Conservation (phyloP, 495 filamentous ascomycete species). For the Neurospora discreta region DNA sequence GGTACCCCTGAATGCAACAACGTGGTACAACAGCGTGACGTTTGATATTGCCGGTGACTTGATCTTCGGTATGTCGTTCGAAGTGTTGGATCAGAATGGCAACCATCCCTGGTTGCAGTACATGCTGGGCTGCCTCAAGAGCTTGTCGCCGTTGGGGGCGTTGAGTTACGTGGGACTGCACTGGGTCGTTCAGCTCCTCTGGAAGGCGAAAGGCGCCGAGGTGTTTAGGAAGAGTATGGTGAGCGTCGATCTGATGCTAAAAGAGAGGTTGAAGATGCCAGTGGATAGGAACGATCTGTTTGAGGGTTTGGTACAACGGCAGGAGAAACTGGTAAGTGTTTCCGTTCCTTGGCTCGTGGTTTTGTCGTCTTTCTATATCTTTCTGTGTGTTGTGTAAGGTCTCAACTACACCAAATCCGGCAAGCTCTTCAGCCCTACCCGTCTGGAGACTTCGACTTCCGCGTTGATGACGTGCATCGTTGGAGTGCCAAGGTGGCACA, state of each 20-base stretch:
- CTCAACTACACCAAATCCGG: not conserved
- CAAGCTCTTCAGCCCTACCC: not conserved
- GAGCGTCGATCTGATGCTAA: constrained; percentile 15
- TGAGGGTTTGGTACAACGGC: constrained; percentile 26
- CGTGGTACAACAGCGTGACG: constrained; percentile 44
- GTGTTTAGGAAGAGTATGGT: constrained; percentile 3
- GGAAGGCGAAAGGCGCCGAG: not conserved
- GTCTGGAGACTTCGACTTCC: not conserved
- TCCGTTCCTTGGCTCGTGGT: no score
- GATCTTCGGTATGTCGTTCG: constrained; percentile 43
- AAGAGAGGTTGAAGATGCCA: constrained; percentile 15
- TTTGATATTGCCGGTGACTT: constrained; percentile 51
- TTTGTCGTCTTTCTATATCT: not conserved
- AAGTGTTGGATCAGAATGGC: constrained; percentile 25
- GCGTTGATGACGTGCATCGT: not conserved
- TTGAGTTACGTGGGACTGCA: constrained; percentile 10
- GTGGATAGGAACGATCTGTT: constrained; percentile 27
- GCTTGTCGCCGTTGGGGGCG: constrained; percentile 15
- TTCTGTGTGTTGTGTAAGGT: no score
- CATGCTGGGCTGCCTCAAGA: constrained; percentile 17
- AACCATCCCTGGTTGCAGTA: constrained; percentile 26
- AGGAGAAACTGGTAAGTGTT: constrained; percentile 12
- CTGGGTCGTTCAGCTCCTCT: constrained; percentile 1
- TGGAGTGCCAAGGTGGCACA: not conserved
- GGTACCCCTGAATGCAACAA: constrained; percentile 19